Evolutionary conservation across 805 yeast species (phyloP).

Genomic region (Kodamaea jinghongensis): DNA sequence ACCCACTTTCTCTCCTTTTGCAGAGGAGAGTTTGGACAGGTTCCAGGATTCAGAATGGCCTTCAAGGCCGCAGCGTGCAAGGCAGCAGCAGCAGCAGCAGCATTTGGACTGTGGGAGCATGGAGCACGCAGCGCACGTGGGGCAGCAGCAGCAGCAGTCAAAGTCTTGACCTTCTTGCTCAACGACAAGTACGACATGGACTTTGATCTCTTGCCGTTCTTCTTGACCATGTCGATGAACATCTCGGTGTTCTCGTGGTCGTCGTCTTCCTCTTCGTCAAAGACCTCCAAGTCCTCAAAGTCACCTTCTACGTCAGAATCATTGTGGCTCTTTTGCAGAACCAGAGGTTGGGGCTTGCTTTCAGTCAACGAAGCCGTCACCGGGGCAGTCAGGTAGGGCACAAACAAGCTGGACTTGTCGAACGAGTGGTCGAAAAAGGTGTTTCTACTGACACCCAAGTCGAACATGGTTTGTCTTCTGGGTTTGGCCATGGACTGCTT

Average conservation of each 20-base stretch:
- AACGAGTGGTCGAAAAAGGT: constrained; percentile 42
- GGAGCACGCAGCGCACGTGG: constrained; percentile 71
- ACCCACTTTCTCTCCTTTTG: constrained; percentile 56
- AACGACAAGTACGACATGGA: constrained; percentile 56
- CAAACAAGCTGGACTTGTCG: constrained; percentile 45
- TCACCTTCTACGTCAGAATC: constrained; percentile 40
- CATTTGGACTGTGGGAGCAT: constrained; percentile 54
- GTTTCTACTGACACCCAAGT: constrained; percentile 44
- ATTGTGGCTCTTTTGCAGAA: constrained; percentile 4
- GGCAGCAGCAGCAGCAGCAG: constrained; percentile 72
- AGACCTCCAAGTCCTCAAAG: constrained; percentile 49
- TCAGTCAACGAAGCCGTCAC: constrained; percentile 65
- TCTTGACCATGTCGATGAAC: constrained; percentile 41
- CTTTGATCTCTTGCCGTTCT: constrained; percentile 57
- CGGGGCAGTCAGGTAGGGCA: constrained; percentile 75
- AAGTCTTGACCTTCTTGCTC: constrained; percentile 46
- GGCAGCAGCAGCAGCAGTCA: constrained; percentile 82
- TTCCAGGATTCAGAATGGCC: constrained; percentile 35
- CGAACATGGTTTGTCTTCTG: constrained; percentile 54
- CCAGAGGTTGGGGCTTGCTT: constrained; percentile 7
- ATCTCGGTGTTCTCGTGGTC: constrained; percentile 32
- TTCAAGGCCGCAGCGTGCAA: constrained; percentile 66
- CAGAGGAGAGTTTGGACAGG: constrained; percentile 18
- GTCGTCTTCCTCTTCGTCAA: constrained; percentile 39
- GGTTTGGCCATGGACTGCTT: constrained; percentile 37